These are phyloP conservation scores for Dalbergia oliveri DNA, from an alignment of 306 rosid species.

Conservation along the genomic window DNA sequence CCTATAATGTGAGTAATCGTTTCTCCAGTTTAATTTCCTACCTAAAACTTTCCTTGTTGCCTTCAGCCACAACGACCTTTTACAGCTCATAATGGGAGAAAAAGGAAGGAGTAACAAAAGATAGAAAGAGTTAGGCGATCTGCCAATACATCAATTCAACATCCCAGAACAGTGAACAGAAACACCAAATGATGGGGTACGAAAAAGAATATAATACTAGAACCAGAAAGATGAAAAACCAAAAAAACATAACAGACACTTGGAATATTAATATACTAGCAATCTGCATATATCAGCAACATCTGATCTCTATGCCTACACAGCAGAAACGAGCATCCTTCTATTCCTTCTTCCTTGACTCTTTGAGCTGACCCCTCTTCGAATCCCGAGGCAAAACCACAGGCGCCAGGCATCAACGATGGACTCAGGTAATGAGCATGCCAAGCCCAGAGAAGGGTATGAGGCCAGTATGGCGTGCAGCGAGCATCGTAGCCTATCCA, in stretches of 20 bases:
- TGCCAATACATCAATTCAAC: not conserved
- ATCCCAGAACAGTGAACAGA: not conserved
- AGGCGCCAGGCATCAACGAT: slow-evolving; percentile 83
- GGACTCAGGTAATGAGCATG: slow-evolving; percentile 67
- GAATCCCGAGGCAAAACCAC: slow-evolving; percentile 65
- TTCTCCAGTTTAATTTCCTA: not conserved
- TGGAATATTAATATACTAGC: slow-evolving; percentile 30
- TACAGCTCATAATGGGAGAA: not conserved
- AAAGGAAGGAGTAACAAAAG: no score
- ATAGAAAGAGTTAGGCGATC: not conserved
- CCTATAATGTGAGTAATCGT: not conserved
- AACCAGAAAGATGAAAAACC: slow-evolving; percentile 31
- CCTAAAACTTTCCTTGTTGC: not conserved
- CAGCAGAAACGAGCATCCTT: slow-evolving; percentile 20
- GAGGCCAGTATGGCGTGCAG: slow-evolving; percentile 98
- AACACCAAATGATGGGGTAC: slow-evolving; percentile 13
- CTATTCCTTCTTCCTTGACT: slow-evolving; percentile 70
- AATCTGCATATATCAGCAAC: slow-evolving; percentile 35
- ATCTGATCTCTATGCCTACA: slow-evolving; percentile 37
- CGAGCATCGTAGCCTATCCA: slow-evolving; percentile 94
- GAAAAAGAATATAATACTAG: slow-evolving; percentile 37
- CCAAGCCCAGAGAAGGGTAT: slow-evolving; percentile 79
- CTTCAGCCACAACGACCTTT: not conserved
- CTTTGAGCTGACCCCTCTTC: slow-evolving; percentile 90
- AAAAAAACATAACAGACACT: slow-evolving; percentile 23